Evolutionary conservation across 2,329 filamentous ascomycete species (phyloP), one percentile per base, ranked within the genome.

Genomic region (Aschersonia sp.): DNA sequence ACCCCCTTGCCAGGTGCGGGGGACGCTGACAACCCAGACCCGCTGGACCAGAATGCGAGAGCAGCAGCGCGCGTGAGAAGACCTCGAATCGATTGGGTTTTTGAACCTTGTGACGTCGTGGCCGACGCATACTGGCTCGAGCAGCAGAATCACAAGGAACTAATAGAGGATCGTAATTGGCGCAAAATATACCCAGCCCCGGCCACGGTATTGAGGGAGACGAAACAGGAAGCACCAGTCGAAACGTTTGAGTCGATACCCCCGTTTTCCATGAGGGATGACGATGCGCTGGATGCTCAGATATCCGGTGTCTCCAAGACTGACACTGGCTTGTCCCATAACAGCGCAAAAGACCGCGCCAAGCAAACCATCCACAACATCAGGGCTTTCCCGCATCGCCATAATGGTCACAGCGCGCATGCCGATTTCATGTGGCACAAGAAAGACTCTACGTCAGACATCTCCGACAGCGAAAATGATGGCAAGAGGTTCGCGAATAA

Each of bases 121-220:
- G 89, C 89, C 5, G 92, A 98, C 66, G 74, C 84, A 1, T 87
- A 89, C 58, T 98, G 92, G 92, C 67, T 94, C 29, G 87, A 95
- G 60, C 81, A 89, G 56, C 78, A 76, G 32, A 71, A 82, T 49
- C 88, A 95, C 63, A 94, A 89, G 61, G 74, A 73, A 46, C 70
- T 88, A 31, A 83, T 95, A 41, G 85, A 94, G 59, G 84, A 95
- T 62, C 79, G 81, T 11, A 71, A 86, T 56, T 87, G 87, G 58
- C 74, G 77, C 44, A 81, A 76, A 49, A 77, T 95, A 11, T 94
- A 85, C 52, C 72, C 77, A 1, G 64, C 66, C 29, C 54, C 56
- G 5, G 54, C 51, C 37, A 56, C 58, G 29, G 44, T 57, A 40
- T 59, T 54, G 32, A 55, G 59, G 10, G 59, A 62, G 14, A 55